Base-by-base conservation (phyloP, 306 rosid species). In the Rosa persica region DNA sequence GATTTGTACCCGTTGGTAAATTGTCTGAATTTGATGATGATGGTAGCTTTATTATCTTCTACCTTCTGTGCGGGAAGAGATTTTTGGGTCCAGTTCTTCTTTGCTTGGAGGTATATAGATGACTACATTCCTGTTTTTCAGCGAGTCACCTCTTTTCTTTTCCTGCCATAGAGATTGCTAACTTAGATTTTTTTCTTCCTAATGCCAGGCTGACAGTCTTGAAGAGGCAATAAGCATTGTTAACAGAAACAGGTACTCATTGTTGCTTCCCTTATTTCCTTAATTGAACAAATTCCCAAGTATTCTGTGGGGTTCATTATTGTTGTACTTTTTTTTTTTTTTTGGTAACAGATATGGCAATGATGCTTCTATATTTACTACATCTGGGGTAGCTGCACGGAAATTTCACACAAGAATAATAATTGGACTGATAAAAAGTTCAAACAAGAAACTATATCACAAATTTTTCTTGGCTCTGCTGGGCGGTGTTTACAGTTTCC, bases 81-180 rank as follows among this genome's bases (percentile, higher is more conserved):
- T 94, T 77, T 94, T 94, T 84, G 97, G 97, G 98, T 69, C 98
- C 97, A 23, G 97, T 94, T 85, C 97, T 94, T 85, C 91, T 94
- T 72, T 90, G 87, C 84, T 82, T 85, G 89, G 89, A 88, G 89
- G 98, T 94, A 3, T 73, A 78, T 85, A 80, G 70, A 34, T 75
- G 73, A 55, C 27, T 71, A 55, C 47, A 73, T 71, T 80, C 73
- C 64, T 73, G 34, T 77, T 47, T 48, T 60, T 51, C 69, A 46
- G 23, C 65, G 34, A 19, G 67, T 11, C 72, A 57, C 27, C 23
- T 62, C 36, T 19, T 58, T 38, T 78, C 23, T 39, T 77, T 46
- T 47, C 17, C 69, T 71, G 8, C 23, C 82, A 20, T 78, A 67
- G 60, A 72, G 22, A 78, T 22, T 27, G 13, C 76, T 80, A 67